Base-by-base conservation (phyloP, 768 basidiomycete species). In the Mycena rebaudengoi region DNA sequence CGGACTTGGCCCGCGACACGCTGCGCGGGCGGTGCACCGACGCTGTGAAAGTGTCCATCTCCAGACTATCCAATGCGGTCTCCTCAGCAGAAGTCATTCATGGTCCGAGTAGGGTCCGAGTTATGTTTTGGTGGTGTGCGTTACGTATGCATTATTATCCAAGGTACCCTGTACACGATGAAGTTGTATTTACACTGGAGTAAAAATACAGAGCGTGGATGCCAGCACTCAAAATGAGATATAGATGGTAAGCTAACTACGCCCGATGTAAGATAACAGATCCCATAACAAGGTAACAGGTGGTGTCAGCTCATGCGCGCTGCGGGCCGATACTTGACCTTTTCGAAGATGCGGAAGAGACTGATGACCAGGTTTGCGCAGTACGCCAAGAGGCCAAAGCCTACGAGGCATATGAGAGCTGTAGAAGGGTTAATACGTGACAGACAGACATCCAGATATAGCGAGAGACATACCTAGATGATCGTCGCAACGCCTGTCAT, bases 321-420 rank as follows among this genome's bases (percentile, higher is more conserved):
- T 48, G 79, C 78, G 18, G 83, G 83, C 63, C 86, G 87, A 70
- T 89, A 89, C 76, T 95, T 95, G 65, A 95, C 91, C 78, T 94
- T 94, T 75, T 95, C 92, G 69, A 95, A 94, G 60, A 95, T 93
- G 66, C 94, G 82, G 78, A 88, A 95, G 25, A 95, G 82, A 65
- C 90, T 91, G 70, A 96, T 94, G 67, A 95, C 80, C 65, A 96
- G 86, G 74, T 91, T 95, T 69, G 84, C 86, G 79, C 93, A 91
- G 75, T 96, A 95, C 75, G 91, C 86, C 61, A 93, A 70, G 41
- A 95, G 83, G 46, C 91, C 89, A 50, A 93, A 83, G 69, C 89
- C 88, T 62, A 96, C 90, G 46, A 96, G 83, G 69, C 85, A 86
- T 55, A 95, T 91, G 62, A 96, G 79, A 29, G 89, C 88, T 67